Conservation (phyloP, 2,329 filamentous ascomycete genomes). For the Xylariaceae sp. region DNA sequence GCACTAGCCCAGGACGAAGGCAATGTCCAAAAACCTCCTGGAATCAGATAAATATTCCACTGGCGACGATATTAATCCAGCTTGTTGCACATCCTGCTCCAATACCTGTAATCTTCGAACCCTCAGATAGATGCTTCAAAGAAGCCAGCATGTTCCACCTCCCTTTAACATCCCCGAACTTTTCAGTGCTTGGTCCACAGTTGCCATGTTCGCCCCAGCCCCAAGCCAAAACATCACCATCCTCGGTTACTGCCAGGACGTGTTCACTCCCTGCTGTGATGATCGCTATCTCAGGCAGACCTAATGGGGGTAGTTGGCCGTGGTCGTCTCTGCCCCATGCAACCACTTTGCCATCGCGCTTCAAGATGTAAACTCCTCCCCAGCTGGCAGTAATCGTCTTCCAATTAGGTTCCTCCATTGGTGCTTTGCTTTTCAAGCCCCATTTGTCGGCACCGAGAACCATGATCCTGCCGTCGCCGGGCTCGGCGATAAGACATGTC, state of each 20-base stretch:
- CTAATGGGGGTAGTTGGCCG: slow-evolving; percentile 67
- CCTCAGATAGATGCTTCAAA: slow-evolving; percentile 47
- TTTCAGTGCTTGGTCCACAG: slow-evolving; percentile 67
- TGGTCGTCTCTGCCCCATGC: slow-evolving; percentile 85
- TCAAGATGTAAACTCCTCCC: slow-evolving; percentile 73
- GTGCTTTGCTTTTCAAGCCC: slow-evolving; percentile 55
- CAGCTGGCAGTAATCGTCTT: slow-evolving; percentile 72
- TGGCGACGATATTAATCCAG: slow-evolving; percentile 57
- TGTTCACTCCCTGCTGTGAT: slow-evolving; percentile 92
- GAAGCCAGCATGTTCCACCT: slow-evolving; percentile 64
- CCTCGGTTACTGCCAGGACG: slow-evolving; percentile 64
- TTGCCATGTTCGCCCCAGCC: slow-evolving; percentile 99
- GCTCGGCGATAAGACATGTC: slow-evolving; percentile 63
- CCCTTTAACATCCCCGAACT: slow-evolving; percentile 58
- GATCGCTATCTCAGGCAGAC: slow-evolving; percentile 52
- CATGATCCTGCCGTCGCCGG: slow-evolving; percentile 52
- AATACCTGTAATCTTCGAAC: slow-evolving; percentile 52
- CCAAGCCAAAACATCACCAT: slow-evolving; percentile 73
- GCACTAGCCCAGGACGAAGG: no score
- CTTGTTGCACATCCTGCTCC: slow-evolving; percentile 90
- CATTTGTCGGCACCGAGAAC: slow-evolving; percentile 76
- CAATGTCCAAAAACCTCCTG: slow-evolving; percentile 1
- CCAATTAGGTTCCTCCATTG: slow-evolving; percentile 52
- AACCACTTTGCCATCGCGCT: slow-evolving; percentile 52
- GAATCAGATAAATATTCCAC: slow-evolving; percentile 26